Evolutionary conservation across 1,284 basidiomycete genomes (phyloP), one percentile per base, ranked within the genome.

Genomic region (Peniophora sp.): DNA sequence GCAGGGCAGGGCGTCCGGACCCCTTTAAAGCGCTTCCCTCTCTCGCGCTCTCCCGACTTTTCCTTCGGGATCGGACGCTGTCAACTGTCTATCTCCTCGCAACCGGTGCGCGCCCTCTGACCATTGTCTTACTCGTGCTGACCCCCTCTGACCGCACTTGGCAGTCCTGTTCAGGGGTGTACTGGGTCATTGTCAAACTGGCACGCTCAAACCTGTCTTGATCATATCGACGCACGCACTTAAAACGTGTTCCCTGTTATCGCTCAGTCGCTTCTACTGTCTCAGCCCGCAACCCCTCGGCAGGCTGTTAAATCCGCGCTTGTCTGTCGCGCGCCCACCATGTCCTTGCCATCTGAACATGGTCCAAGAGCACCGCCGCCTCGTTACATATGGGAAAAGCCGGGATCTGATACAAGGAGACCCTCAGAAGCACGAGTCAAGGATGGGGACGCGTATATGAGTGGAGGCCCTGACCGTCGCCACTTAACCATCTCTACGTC

Each of bases 311-410:
- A 8, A n/a, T 15, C 15, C 37, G 37, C 18, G 37, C 37, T 41
- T n/a, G 18, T 41, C n/a, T 41, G 8, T n/a, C 37, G 37, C 18
- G 37, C 37, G 18, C 37, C 37, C 37, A 41, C 18, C 15, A 41
- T 41, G 37, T 41, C 37, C 37, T 41, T 20, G 15, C n/a, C 6
- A 8, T n/a, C 18, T 41, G n/a, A 41, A 41, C 18, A n/a, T 20
- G 37, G 37, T 6, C 37, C 18, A n/a, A 41, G 18, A 8, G 37
- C 37, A 17, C 18, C 15, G n/a, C 37, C 37, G 37, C 37, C 37
- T 41, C 37, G 18, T 20, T n/a, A 17, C 51, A 57, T 57, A 50
- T 57, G 56, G 56, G 56, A 57, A 35, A 57, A 55, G 45, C 56
- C 56, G 41, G 56, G 56, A 43, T 53, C 55, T 47, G 52, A 53